Evolutionary conservation across 2,329 filamentous ascomycete genomes (phyloP), one percentile per base, ranked within the genome.

Genomic region (Cryphonectria naterciae): DNA sequence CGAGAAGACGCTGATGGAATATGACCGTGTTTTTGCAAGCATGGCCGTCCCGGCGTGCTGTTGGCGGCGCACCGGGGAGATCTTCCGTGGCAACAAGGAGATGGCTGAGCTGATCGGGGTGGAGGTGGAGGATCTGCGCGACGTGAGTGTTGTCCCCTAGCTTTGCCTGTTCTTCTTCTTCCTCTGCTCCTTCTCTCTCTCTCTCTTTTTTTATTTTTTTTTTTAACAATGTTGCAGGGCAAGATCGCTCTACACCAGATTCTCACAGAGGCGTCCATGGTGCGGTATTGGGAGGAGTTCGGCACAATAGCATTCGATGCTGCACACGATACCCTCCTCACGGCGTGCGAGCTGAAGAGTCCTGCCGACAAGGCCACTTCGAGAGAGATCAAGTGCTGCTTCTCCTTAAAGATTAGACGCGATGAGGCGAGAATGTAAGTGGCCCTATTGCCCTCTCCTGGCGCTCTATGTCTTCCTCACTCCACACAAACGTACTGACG

Each of bases 271-370:
- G 94, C 97, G 73, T 97, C 95, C 56, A 89, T 97, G 72, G 96
- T 98, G 68, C 93, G 93, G 76, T 99, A 99, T 78, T 99, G 96
- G 96, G 96, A 99, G 81, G 97, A 99, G 78, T 99, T 99, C 78
- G 95, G 95, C 66, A 95, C 94, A 6, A 98, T 99, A 76, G 97
- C 96, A 13, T 99, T 99, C 81, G 96, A 99, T 78, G 90, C 92
- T 70, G 91, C 89, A 13, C 96, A 98, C 79, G 97, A 99, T 80
- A 97, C 95, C 32, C 93, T 99, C 77, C 85, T 99, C 75, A 99
- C 96, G 32, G 95, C 93, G 75, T 99, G 96, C 79, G 92, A 93
- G 15, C 83, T 99, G 73, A 97, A 97, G 81, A 95, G 91, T 75
- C 95, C 93, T n/a, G 28, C 65, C 41, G 65, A 72, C 4, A 88